phyloP scores from a whole-genome alignment of 2,329 filamentous ascomycete species.

The Diaporthe ampelina region DNA sequence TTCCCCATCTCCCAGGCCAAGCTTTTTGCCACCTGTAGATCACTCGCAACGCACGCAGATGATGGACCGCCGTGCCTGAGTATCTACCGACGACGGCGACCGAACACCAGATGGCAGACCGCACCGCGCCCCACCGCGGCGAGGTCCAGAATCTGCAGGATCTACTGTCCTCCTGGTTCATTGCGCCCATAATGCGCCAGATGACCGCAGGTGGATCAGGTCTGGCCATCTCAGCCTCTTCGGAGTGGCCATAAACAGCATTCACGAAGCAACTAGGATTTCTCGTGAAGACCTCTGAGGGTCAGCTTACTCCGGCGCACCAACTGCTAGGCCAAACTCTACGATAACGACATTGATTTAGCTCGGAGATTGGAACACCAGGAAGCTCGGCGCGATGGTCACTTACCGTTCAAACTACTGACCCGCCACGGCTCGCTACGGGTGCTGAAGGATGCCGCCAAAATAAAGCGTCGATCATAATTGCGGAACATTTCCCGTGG shows the following conservation, averaged over 20 bases:
- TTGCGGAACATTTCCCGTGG: constrained; percentile 27
- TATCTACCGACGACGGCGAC: constrained; percentile 3
- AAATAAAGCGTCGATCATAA: constrained; percentile 26
- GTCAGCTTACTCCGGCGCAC: constrained; percentile 29
- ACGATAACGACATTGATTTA: constrained; percentile 16
- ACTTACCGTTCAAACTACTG: constrained; percentile 12
- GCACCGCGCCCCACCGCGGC: neutral
- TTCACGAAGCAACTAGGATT: constrained; percentile 14
- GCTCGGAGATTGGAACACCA: constrained; percentile 28
- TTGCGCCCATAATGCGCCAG: neutral
- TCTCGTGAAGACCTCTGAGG: neutral
- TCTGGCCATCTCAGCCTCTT: neutral
- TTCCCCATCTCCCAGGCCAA: constrained; percentile 13
- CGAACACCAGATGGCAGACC: neutral
- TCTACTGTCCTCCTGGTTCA: neutral
- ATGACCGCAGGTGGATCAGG: neutral
- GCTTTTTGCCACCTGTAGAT: constrained; percentile 34
- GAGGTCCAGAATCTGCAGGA: neutral
- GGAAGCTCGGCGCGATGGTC: constrained; percentile 31
- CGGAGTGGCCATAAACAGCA: constrained; percentile 3
- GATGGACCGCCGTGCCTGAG: neutral
- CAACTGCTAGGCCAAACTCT: constrained; percentile 30
- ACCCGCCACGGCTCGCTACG: constrained; percentile 25
- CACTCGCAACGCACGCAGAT: neutral
- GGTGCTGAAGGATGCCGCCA: constrained; percentile 24